Evolutionary conservation across 2,329 filamentous ascomycete genomes (phyloP).

Genomic region (Xenoacremonium recifei): DNA sequence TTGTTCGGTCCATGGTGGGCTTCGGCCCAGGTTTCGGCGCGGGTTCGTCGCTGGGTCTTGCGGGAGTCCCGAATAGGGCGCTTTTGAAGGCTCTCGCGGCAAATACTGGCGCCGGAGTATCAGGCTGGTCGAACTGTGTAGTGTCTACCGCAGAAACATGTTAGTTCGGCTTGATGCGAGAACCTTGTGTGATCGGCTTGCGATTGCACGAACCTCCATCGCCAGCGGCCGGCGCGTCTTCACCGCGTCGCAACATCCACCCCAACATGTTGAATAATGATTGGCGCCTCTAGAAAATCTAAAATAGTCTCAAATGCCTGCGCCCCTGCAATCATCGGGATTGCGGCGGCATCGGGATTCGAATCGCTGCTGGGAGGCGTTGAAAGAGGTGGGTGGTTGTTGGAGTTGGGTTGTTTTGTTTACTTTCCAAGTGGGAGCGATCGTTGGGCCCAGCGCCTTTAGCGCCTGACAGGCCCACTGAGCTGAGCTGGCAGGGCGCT

Average conservation of each 20-base stretch:
- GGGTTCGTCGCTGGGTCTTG: conserved; percentile 35
- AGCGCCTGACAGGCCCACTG: no score
- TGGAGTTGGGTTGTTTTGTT: no score
- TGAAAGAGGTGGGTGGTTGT: no score
- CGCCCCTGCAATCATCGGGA: no score
- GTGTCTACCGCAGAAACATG: conserved; percentile 32
- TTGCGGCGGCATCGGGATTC: no score
- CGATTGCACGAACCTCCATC: conserved; percentile 27
- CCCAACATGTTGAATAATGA: conserved; percentile 56
- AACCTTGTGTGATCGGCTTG: background rate
- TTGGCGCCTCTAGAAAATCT: no score
- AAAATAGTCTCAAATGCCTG: no score
- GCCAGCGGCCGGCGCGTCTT: conserved; percentile 34
- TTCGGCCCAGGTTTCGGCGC: conserved; percentile 18
- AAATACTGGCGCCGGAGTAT: conserved; percentile 66
- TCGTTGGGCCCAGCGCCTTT: no score
- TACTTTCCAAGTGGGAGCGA: no score
- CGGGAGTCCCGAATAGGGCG: conserved; percentile 61
- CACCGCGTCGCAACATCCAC: conserved; percentile 54
- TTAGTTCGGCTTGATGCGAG: background rate
- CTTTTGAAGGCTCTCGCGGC: conserved; percentile 64
- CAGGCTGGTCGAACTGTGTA: conserved; percentile 55
- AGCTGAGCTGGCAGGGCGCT: no score
- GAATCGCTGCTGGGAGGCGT: no score
- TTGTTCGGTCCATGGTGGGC: conserved; percentile 22